Evolutionary conservation across 2,329 filamentous ascomycete species (phyloP).

Genomic region (Colletotrichum sidae): DNA sequence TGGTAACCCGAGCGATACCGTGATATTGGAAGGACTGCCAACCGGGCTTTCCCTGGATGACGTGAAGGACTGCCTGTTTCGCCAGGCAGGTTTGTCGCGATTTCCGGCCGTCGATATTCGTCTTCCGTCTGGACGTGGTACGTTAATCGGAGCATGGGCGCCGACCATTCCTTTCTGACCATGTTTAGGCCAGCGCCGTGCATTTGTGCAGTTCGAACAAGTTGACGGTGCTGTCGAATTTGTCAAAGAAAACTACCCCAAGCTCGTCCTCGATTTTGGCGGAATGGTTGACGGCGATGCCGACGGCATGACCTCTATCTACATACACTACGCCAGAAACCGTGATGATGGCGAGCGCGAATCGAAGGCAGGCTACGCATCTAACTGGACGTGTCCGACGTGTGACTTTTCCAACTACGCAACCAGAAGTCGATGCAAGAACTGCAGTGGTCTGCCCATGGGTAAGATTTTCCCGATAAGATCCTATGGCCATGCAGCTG

Average conservation of each 20-base stretch:
- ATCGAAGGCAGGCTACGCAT: conserved; percentile 30
- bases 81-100: conserved; percentile 48
- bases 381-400: conserved; percentile 48
- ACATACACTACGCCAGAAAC: conserved; percentile 55
- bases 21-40: conserved; percentile 67
- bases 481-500: not conserved
- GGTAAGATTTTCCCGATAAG: conserved; percentile 8
- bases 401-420: conserved; percentile 56
- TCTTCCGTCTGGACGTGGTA: conserved; percentile 44
- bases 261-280: conserved; percentile 50
- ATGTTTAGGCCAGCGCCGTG: conserved; percentile 49
- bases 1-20: conserved; percentile 59
- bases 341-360: conserved; percentile 49
- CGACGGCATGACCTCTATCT: conserved; percentile 51
- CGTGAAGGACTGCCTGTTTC: conserved; percentile 56
- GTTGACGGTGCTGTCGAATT: conserved; percentile 54
- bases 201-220: conserved; percentile 56
- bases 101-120: conserved; percentile 53
- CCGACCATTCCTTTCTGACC: not conserved
- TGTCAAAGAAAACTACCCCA: conserved; percentile 56
- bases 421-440: conserved; percentile 51
- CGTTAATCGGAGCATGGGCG: not conserved
- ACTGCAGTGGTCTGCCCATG: conserved; percentile 44
- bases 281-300: conserved; percentile 52
- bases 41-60: conserved; percentile 61